A percentile compares a stretch with the other conserved stretches of the same genome.
Evolutionary conservation across 2,329 filamentous ascomycete genomes (phyloP).

Genomic region (Cercospora brassicicola): DNA sequence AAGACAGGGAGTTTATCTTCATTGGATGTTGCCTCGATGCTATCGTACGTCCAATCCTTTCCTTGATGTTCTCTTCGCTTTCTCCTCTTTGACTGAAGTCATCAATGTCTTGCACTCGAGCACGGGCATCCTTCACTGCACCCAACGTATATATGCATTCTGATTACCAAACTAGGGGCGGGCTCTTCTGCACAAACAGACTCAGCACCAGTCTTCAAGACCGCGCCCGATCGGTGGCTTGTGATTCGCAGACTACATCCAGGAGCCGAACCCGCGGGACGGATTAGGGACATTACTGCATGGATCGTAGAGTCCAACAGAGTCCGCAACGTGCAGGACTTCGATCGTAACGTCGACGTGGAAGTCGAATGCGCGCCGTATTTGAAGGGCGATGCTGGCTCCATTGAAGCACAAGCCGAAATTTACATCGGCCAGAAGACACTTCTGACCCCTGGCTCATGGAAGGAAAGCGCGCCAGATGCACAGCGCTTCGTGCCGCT

Average conservation of each 20-base stretch:
- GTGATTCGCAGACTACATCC: constrained; percentile 14
- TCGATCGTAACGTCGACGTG: constrained; percentile 9
- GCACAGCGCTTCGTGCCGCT: not conserved
- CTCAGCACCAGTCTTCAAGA: constrained; percentile 10
- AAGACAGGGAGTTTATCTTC: not conserved
- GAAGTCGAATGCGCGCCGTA: constrained; percentile 15
- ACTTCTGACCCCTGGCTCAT: not conserved
- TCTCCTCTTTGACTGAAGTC: too few relatives aligned
- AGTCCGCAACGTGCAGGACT: constrained; percentile 12
- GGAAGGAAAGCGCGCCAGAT: not conserved
- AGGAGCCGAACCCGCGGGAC: not conserved
- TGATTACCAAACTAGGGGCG: not conserved
- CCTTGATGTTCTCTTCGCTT: too few relatives aligned
- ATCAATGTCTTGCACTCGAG: too few relatives aligned
- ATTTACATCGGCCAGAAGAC: constrained; percentile 12
- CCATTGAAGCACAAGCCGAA: constrained; percentile 11
- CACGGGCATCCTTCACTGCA: too few relatives aligned
- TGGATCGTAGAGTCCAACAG: constrained; percentile 18
- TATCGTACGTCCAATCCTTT: not conserved
- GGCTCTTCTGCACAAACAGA: constrained; percentile 4
- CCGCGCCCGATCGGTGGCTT: constrained; percentile 16
- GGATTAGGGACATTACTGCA: constrained; percentile 1
- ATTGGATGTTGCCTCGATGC: not conserved
- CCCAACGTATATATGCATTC: not conserved
- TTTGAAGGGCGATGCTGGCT: not conserved